These are phyloP conservation scores for Lyophyllum shimeji DNA, from an alignment of 768 basidiomycete genomes.

Conservation along the genomic window DNA sequence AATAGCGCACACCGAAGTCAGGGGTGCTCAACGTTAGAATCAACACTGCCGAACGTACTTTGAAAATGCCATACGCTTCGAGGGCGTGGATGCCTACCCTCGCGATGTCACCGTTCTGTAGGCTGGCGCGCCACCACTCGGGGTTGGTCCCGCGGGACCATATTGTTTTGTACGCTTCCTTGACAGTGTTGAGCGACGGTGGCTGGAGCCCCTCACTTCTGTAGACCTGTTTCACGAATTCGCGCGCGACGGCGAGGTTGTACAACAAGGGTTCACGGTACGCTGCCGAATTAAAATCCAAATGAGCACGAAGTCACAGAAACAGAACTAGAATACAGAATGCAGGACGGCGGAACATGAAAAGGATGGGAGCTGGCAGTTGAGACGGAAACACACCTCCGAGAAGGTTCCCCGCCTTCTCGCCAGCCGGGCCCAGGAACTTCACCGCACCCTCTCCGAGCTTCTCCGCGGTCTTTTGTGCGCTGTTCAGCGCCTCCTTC, in stretches of 20 bases:
- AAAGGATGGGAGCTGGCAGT: background rate
- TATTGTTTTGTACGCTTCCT: constrained; percentile 61
- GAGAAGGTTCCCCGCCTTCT: constrained; percentile 58
- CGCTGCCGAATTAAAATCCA: constrained; percentile 31
- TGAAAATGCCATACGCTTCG: constrained; percentile 90
- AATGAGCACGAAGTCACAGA: background rate
- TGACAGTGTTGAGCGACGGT: constrained; percentile 56
- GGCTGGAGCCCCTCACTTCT: constrained; percentile 69
- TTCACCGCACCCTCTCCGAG: constrained; percentile 50
- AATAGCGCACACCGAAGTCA: background rate
- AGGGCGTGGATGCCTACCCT: constrained; percentile 73
- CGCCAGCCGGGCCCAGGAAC: constrained; percentile 44
- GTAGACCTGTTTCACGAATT: constrained; percentile 76
- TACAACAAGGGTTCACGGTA: constrained; percentile 79
- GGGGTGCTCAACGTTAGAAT: background rate
- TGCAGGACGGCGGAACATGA: constrained; percentile 15
- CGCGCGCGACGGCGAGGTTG: constrained; percentile 75
- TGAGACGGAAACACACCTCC: constrained; percentile 30
- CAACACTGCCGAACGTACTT: constrained; percentile 39
- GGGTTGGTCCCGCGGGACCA: constrained; percentile 60
- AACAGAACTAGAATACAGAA: background rate
- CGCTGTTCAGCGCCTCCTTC: constrained; percentile 60
- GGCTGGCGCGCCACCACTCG: constrained; percentile 60
- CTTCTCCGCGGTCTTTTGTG: constrained; percentile 56
- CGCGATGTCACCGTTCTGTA: constrained; percentile 63